Conservation (phyloP, 2,329 filamentous ascomycete species). For the Penicillium rolfsii region DNA sequence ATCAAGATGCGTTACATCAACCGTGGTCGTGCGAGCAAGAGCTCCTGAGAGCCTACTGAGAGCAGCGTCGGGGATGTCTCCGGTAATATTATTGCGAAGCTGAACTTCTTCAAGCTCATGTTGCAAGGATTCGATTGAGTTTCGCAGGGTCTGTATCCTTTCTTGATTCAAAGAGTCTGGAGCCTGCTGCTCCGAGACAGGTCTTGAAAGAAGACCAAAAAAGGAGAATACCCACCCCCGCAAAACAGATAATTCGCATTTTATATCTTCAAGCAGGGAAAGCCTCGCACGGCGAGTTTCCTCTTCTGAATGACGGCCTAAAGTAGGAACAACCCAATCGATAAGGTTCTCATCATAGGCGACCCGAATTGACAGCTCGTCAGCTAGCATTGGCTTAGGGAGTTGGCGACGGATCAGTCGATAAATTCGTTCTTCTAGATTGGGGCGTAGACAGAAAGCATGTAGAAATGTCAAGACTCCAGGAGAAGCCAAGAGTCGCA, state of each 20-base stretch:
- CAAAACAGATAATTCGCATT: conserved; percentile 40
- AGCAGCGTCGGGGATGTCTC: conserved; percentile 19
- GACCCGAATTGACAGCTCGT: conserved; percentile 48
- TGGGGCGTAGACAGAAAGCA: conserved; percentile 40
- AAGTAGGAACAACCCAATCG: conserved; percentile 48
- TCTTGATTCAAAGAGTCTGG: conserved; percentile 27
- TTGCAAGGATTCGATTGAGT: conserved; percentile 38
- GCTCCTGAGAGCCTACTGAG: conserved; percentile 23
- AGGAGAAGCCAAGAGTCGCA: conserved; percentile 40
- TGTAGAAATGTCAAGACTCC: conserved; percentile 42
- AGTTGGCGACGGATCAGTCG: conserved; percentile 44
- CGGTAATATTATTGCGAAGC: conserved; percentile 15
- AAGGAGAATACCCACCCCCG: conserved; percentile 38
- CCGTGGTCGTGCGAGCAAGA: conserved; percentile 19
- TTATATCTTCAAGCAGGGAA: conserved; percentile 42
- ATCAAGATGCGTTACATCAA: conserved; percentile 15
- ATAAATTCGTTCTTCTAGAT: conserved; percentile 46
- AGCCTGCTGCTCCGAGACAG: conserved; percentile 6
- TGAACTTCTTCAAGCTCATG: conserved; percentile 32
- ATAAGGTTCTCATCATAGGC: conserved; percentile 49
- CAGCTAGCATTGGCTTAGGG: conserved; percentile 46
- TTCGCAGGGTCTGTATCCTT: conserved; percentile 34
- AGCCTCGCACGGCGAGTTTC: conserved; percentile 43
- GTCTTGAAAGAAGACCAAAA: conserved; percentile 32
- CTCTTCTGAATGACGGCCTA: conserved; percentile 46